Base-by-base conservation (phyloP, 345 rosid genomes). In the Camelina neglecta region DNA sequence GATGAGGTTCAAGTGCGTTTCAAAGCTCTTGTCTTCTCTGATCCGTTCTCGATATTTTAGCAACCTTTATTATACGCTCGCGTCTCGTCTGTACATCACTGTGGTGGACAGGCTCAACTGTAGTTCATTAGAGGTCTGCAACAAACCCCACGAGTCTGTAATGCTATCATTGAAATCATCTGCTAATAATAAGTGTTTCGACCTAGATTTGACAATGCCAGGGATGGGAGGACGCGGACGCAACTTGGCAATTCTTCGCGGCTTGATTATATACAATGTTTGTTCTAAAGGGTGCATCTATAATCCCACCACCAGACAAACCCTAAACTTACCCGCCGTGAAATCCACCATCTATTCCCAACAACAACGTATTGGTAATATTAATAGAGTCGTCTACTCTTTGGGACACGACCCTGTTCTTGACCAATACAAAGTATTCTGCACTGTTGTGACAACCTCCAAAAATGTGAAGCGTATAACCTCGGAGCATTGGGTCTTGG, bases 231-330 rank as follows among this genome's bases (percentile, higher is more conserved):
- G 76, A 50, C 2, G 4, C 20, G 23, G 23, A 23, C 24, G 24
- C 24, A 0, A 8, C 44, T 39, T 39, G 69, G 31, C 51, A 1
- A 3, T 8, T 62, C 45, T 62, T 38, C 69, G 69, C 2, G 61
- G 69, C 7, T 61, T 72, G 61, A 26, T 62, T 61, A 12, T 61
- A 61, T 72, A 72, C 53, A 11, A 0, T 0, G 50, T 72, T 26
- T 24, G 53, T 7, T 11, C 5, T 16, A 16, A 51, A 2, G 69
- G 54, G 4, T 72, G 61, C 26, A 24, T 72, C 60, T 51, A 26
- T 72, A 72, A 62, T 49, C 75, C 75, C 24, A 5, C 60, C 24
- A 71, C 75, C 9, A 49, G 67, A 60, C 67, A 47, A 29, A 65
- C 6, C 24, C 4, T 29, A 9, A 65, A 16, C 13, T 63, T 63